Evolutionary conservation across 163 green algal species (phyloP).

Genomic region (Coccomyxa subellipsoidea): DNA sequence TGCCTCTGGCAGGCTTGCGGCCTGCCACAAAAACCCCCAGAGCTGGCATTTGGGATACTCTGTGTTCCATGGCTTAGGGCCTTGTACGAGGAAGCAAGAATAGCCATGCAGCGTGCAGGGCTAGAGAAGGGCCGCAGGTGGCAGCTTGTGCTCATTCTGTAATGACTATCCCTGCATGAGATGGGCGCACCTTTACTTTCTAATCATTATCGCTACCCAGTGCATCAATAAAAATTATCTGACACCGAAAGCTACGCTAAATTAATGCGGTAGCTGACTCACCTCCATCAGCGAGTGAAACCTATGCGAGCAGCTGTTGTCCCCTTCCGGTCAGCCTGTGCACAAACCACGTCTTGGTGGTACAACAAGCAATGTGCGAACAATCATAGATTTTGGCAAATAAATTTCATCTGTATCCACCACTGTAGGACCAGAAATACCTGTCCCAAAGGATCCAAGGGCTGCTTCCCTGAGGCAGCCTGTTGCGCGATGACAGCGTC

Average conservation of each 20-base stretch:
- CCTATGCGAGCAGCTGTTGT: constrained; percentile 36
- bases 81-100: not conserved
- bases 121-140: not conserved
- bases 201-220: not conserved
- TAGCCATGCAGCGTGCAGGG: not conserved
- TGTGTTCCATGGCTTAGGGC: not conserved
- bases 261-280: too few relatives aligned
- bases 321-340: constrained; percentile 27
- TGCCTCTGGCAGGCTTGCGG: not conserved
- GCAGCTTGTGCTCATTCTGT: not conserved
- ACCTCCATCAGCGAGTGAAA: constrained; percentile 19
- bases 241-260: too few relatives aligned
- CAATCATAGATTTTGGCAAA: too few relatives aligned
- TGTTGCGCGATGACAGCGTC: not conserved
- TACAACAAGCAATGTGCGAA: not conserved
- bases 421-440: not conserved
- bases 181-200: not conserved
- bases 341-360: not conserved
- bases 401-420: too few relatives aligned
- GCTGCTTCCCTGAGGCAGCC: constrained; percentile 16
- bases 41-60: not conserved
- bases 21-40: not conserved
- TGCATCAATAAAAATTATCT: too few relatives aligned
- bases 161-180: not conserved
- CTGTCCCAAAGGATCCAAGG: constrained; percentile 6